Evolutionary conservation across 139 green algal species (phyloP).

Genomic region (Klebsormidium nitens): DNA sequence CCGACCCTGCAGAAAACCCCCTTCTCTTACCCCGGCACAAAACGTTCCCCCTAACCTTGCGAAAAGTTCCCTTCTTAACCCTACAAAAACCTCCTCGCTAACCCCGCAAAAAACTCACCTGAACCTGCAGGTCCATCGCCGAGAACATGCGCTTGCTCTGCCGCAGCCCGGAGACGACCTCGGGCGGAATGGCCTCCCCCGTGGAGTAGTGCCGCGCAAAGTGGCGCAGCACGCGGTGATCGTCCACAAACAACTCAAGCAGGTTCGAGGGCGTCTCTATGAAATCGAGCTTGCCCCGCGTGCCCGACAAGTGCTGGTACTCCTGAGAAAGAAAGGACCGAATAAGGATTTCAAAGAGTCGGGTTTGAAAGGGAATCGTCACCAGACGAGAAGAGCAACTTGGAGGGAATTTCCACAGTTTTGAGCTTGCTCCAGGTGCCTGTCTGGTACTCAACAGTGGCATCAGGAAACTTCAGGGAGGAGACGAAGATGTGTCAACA

Average conservation of each 20-base stretch:
- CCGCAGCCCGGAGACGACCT: constrained; percentile 23
- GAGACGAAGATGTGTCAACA: not conserved
- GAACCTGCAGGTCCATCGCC: constrained; percentile 61
- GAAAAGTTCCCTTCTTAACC: not conserved
- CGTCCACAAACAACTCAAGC: constrained; percentile 64
- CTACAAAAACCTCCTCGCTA: not conserved
- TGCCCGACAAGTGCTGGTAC: constrained; percentile 83
- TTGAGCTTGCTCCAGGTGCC: not conserved
- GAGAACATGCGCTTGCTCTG: constrained; percentile 42
- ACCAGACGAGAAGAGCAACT: not conserved
- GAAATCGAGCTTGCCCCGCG: constrained; percentile 70
- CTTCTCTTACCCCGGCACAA: no score
- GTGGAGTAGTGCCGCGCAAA: constrained; percentile 32
- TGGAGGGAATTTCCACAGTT: not conserved
- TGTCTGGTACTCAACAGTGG: not conserved
- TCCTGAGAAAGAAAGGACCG: constrained; percentile 7
- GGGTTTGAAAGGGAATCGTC: not conserved
- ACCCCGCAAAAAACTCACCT: constrained; percentile 29
- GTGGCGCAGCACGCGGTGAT: constrained; percentile 43
- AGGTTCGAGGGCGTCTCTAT: constrained; percentile 85
- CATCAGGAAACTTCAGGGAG: no score
- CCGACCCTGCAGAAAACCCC: not conserved
- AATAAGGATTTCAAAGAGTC: no score
- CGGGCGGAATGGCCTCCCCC: constrained; percentile 20
- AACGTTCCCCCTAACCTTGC: no score